Base-by-base conservation (phyloP, 2,329 filamentous ascomycete genomes). In the Zymoseptoria pseudotritici region DNA sequence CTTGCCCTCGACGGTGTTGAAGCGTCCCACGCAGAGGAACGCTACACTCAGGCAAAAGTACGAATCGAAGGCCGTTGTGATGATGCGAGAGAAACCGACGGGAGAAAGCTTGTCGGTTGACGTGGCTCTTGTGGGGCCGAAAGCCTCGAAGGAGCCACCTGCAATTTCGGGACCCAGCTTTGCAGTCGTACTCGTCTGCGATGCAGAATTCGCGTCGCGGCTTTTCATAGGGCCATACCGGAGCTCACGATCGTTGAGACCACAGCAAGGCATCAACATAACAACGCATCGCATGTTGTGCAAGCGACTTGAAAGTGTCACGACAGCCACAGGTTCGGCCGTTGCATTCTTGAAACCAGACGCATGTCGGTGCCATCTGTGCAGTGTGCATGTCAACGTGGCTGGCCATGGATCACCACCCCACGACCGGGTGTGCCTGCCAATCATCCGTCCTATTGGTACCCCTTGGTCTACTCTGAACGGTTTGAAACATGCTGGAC, bases 341-440 rank as follows among this genome's bases (percentile, higher is more conserved):
- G 46, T 20, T 46, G 50, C 31, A 51, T 49, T 50, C 31, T 53
- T 57, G 53, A 49, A 58, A 49, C 52, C 55, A 61, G 55, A 54
- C 49, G 22, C 55, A 53, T 50, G 26, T 29, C 52, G 36, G 55
- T 20, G 57, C 51, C 22, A 24, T 19, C 13, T 60, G 24, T 56
- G 58, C 61, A 13, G 11, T 42, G 58, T 63, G 58, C 56, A 63
- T 56, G 58, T 56, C 61, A 57, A 56, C 56, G 61, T 60, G 61
- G 56, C 58, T 42, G 56, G 54, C 55, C 22, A 56, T 50, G 58
- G 61, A 20, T 58, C 55, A 60, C 56, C 51, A 54, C 46, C 50
- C 50, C 11, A 17, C 36, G 36, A 42, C 55, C 36, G 22, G 56
- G 20, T 55, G 63, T 64, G 36, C 60, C 62, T 65, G 58, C 60